Evolutionary conservation across 192 early-diverging fungal species (phyloP).

Genomic region (Rhizoclosmatium sp.): DNA sequence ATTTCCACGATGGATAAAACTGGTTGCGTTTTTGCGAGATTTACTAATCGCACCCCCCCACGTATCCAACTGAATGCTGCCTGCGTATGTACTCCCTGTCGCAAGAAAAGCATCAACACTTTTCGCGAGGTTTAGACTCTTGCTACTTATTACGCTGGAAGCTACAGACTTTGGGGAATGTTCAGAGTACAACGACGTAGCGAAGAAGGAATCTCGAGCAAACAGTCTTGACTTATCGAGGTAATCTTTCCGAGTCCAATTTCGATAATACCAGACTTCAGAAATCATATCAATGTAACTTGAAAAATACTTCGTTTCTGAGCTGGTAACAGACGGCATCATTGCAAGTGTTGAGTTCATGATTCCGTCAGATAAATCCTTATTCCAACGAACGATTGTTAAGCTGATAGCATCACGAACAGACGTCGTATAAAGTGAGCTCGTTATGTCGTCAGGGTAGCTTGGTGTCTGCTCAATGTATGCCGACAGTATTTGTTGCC

Average conservation of each 20-base stretch:
- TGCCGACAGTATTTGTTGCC: neutral
- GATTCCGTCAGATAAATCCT: neutral
- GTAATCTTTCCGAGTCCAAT: neutral
- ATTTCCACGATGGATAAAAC: conserved; percentile 19
- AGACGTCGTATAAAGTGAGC: conserved; percentile 4
- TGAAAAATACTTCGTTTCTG: neutral
- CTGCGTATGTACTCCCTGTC: neutral
- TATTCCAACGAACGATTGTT: neutral
- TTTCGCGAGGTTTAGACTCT: neutral
- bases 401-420: neutral
- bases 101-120: neutral
- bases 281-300: conserved; percentile 15
- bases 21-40: neutral
- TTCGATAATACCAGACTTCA: neutral
- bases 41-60: conserved; percentile 22
- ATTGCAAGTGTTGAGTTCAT: neutral
- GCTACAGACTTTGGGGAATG: neutral
- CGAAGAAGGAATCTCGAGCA: neutral
- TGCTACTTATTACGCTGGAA: neutral
- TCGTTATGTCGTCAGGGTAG: conserved; percentile 20
- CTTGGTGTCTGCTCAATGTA: neutral
- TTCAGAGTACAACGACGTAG: conserved; percentile 15
- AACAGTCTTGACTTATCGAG: neutral
- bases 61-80: conserved; percentile 2
- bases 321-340: neutral